Base-by-base conservation (phyloP, 805 yeast genomes). In the Lachancea thermotolerans region DNA sequence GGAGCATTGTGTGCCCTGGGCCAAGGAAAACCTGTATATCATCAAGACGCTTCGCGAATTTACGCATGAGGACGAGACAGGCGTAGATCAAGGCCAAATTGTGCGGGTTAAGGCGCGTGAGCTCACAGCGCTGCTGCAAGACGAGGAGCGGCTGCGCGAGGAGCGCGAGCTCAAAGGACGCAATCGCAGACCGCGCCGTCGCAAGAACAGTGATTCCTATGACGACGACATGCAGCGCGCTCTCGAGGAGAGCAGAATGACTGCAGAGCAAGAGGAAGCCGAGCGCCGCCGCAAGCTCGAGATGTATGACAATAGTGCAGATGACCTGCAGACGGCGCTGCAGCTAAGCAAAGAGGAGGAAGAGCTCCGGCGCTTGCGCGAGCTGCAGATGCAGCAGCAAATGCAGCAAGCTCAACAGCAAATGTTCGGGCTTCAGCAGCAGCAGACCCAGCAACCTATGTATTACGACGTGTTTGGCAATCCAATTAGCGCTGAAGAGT, bases 41-140 rank as follows among this genome's bases (percentile, higher is more conserved):
- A 79, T 91, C 62, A 89, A 90, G 68, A 89, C 97, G 0, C 72
- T 91, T 55, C 78, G 96, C 44, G 98, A 91, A 63, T 91, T 91
- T 64, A 87, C 82, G 55, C 85, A 81, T 60, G 72, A 74, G 34
- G 96, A 91, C 62, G 91, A 85, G 40, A 15, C 44, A 17, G 89
- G 86, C 39, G 69, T 72, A 27, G 99, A 91, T 65, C 95, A 87
- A 58, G 98, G 99, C 17, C 84, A 85, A 8, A 78, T 87, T 43
- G 83, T 84, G 47, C 76, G 99, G 48, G 88, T 87, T 35, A 87
- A 90, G 67, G 96, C 97, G 1, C 85, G 82, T 59, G 96, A 87
- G 55, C 72, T 91, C 61, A 86, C 95, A 0, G 66, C 82, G n/a
- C 68, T 91, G 47, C 68, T 91, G 56, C 72, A 75, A 55, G 95